Evolutionary conservation across 2,329 filamentous ascomycete species (phyloP).

Genomic region (Lasiodiplodia gonubiensis): DNA sequence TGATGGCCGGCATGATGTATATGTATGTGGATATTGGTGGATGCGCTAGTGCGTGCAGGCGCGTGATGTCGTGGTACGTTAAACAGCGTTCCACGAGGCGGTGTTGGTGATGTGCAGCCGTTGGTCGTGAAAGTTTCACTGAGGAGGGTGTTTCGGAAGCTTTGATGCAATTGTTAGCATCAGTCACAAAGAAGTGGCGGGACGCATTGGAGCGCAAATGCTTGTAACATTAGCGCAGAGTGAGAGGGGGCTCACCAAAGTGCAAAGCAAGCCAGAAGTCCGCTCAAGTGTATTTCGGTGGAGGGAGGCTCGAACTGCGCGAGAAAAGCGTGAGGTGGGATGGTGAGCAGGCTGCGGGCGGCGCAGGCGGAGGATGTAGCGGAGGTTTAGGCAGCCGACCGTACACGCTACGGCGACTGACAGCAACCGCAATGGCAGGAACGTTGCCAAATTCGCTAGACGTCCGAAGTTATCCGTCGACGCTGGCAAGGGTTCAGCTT

Average conservation of each 20-base stretch:
- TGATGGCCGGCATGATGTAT: conserved; percentile 30
- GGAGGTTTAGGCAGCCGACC: conserved; percentile 21
- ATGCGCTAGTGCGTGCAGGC: neutral
- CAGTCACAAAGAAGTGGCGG: neutral
- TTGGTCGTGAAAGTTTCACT: neutral
- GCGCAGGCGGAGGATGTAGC: conserved; percentile 16
- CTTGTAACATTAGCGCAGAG: neutral
- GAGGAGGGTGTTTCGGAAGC: neutral
- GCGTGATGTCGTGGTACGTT: neutral
- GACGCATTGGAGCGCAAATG: neutral
- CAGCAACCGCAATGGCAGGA: neutral
- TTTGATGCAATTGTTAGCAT: neutral
- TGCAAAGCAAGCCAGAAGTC: neutral
- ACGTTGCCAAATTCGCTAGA: neutral
- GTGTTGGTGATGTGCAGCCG: neutral
- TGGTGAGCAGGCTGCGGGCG: neutral
- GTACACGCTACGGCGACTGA: neutral
- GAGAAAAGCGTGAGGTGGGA: neutral
- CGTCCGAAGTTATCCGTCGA: neutral
- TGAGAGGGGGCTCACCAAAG: neutral
- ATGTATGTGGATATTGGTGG: neutral
- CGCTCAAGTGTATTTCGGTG: neutral
- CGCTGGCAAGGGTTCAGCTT: neutral
- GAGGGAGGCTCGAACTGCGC: neutral
- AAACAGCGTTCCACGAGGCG: neutral